phyloP scores from a whole-genome alignment of 305 asterid genomes.

The Solanum hybrid region DNA sequence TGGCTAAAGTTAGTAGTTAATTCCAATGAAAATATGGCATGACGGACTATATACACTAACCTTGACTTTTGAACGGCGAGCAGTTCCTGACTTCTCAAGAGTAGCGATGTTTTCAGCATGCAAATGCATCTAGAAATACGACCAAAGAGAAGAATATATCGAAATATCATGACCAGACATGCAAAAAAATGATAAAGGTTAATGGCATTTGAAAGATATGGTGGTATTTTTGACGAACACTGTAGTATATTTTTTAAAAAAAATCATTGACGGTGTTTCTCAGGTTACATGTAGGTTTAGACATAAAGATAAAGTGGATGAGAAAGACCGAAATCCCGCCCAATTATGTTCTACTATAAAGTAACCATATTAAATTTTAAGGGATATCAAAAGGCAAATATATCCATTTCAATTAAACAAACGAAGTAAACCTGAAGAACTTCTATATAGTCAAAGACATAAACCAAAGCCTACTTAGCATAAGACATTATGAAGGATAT shows the following conservation, averaged over 20 bases:
- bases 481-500: not conserved
- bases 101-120: conserved; percentile 39
- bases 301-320: not conserved
- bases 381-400: not conserved
- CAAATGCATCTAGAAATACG: conserved; percentile 41
- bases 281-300: not conserved
- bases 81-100: conserved; percentile 31
- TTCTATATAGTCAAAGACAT: not conserved
- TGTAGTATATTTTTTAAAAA: not conserved
- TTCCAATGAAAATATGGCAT: not conserved
- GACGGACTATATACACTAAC: conserved; percentile 17
- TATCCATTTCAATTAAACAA: not conserved
- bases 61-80: conserved; percentile 71
- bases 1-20: not conserved
- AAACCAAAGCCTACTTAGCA: not conserved
- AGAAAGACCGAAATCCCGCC: not conserved
- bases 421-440: not conserved
- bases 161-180: not conserved
- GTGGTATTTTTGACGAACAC: not conserved
- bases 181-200: not conserved
- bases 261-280: not conserved
- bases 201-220: not conserved
- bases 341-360: not conserved
- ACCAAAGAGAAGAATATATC: not conserved
- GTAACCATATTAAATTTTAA: not conserved